Base-by-base conservation (phyloP, 2,329 filamentous ascomycete genomes). In the Aspergillus flavus region DNA sequence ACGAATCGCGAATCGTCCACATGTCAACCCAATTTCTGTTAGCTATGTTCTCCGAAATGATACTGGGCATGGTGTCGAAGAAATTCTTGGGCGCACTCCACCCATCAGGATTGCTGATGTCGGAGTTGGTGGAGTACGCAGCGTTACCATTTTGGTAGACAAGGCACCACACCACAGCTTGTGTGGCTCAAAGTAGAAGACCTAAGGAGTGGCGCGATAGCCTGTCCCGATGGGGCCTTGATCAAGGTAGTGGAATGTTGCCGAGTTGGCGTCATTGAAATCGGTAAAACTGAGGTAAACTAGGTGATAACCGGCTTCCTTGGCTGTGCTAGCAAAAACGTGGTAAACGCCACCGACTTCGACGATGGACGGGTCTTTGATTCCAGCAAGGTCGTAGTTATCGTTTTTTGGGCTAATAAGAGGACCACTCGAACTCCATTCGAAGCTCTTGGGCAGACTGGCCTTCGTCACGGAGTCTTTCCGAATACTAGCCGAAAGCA, bases 241-340 rank as follows among this genome's bases (percentile, higher is more conserved):
- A n/a, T 63, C 61, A 4, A 61, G 58, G n/a, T 61, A 63, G 32
- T 61, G 41, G 45, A 63, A 63, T 19, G 52, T 36, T 0, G 61
- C 61, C 2, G 58, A 61, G 4, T 39, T 28, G n/a, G 61, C 58
- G 12, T 63, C 19, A 16, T 21, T 45, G 14, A 63, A 63, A 21
- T 63, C 45, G 58, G 61, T 54, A 54, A 63, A 61, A 54, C 57
- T 61, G 12, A 63, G 43, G 16, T 63, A 63, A 19, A 63, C 61
- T 6, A 63, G 45, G 14, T 53, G 55, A 19, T 63, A 63, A 2
- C 61, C 61, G 3, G 43, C 41, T 6, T 9, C 53, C n/a, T 45
- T 57, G 7, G 61, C 61, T 6, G 61, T 61, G 43, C 58, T 63
- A 5, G 58, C 58, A 39, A 63, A 61, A 28, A 61, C 61, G 54